Base-by-base conservation (phyloP, 768 basidiomycete genomes). In the Chalciporus pseudorubinellus region DNA sequence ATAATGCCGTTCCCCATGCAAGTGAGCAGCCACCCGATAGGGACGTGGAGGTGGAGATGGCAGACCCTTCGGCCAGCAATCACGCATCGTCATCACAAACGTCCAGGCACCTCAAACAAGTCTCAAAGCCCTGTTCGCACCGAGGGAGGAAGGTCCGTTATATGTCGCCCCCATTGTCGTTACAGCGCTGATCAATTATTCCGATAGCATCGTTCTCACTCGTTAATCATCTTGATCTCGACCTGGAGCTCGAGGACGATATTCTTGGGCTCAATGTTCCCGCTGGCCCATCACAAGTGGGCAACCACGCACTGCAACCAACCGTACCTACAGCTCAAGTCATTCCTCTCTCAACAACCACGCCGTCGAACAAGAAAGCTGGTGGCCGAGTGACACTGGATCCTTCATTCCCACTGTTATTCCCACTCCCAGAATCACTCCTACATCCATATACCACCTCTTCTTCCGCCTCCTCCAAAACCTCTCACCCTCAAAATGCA, bases 71-170 rank as follows among this genome's bases (percentile, higher is more conserved):
- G 3, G 19, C 31, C 3, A 6, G 13, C 31, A 10, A 18, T 1
- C 16, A 48, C 21, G n/a, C 40, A 3, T 22, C 18, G 7, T 22
- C 46, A 6, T 26, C 44, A 16, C 31, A 26, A 33, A 6, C 42
- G 1, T 7, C 14, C 47, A 45, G 50, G 44, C 49, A 4, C 51
- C 26, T 14, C 42, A n/a, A 38, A 63, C 59, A 8, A 81, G 74
- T 26, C 73, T 92, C 19, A 88, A 88, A 60, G 85, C 88, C 56
- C 71, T 92, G 6, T 91, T 92, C 57, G 83, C 83, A 16, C 85
- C 87, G 0, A 75, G 74, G 56, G 82, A 83, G 51, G 79, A 84
- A 62, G 79, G 87, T 85, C 57, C n/a, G 72, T 64, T 1, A 8
- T n/a, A 19, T 39, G 16, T 51, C 21, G 2, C 19, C 33, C 11